A percentile compares a stretch with the other conserved stretches of the same genome.
phyloP scores from a whole-genome alignment of 106 monocot genomes.

The Apostasia ramifera region DNA sequence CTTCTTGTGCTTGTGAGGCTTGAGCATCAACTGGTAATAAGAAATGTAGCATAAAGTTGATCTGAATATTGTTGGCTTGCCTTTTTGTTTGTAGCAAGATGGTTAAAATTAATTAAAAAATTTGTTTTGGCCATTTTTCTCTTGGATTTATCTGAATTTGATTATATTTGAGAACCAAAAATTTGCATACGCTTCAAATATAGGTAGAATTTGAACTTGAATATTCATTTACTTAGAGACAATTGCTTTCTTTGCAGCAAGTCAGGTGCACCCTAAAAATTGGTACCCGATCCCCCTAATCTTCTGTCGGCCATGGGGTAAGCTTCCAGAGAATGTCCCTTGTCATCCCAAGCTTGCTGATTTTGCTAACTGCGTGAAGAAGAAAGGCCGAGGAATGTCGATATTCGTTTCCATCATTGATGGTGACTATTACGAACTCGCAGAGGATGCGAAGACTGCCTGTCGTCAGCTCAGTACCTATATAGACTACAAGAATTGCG shows the following conservation, averaged over 20 bases:
- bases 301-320: constrained; percentile 98
- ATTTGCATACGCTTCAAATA: too few species aligned
- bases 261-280: constrained; percentile 92
- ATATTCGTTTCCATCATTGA: constrained; percentile 87
- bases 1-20: too few species aligned
- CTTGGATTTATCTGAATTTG: too few species aligned
- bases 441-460: constrained; percentile 83
- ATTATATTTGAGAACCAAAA: too few species aligned
- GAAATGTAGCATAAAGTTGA: too few species aligned
- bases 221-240: neutral
- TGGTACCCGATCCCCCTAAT: constrained; percentile 98
- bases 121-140: too few species aligned
- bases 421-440: constrained; percentile 80
- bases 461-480: constrained; percentile 83
- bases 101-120: too few species aligned
- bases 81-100: too few species aligned
- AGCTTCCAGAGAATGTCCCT: constrained; percentile 93
- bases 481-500: constrained; percentile 91
- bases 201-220: neutral
- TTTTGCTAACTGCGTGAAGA: constrained; percentile 98
- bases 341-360: constrained; percentile 99
- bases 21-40: too few species aligned
- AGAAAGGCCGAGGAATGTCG: constrained; percentile 97
- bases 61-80: too few species aligned
- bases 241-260: constrained; percentile 34